A percentile compares a stretch with the other conserved stretches of the same genome.
Evolutionary conservation across 2,329 filamentous ascomycete genomes (phyloP).

Genomic region (Lasiodiplodia sp.): DNA sequence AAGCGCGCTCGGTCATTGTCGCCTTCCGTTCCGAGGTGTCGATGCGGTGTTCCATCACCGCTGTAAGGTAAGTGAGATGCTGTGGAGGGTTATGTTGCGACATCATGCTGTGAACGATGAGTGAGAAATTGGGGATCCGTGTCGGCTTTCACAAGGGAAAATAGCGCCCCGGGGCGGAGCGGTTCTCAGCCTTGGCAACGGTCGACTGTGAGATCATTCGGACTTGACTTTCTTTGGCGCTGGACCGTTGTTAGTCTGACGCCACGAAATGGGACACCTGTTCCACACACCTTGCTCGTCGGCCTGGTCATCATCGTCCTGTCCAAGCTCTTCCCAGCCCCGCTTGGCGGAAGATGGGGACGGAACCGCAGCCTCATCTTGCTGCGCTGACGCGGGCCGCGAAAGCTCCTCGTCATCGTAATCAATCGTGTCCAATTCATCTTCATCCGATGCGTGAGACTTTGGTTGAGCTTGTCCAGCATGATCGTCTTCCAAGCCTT

Average conservation of each 20-base stretch:
- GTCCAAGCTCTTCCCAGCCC: slow-evolving; percentile 31
- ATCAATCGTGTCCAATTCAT: slow-evolving; percentile 31
- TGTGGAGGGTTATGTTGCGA: slow-evolving; percentile 21
- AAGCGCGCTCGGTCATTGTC: not conserved
- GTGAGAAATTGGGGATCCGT: slow-evolving; percentile 6
- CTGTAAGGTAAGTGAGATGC: slow-evolving; percentile 18
- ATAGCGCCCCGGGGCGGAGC: not conserved
- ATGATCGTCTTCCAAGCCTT: slow-evolving; percentile 22
- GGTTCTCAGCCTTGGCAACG: slow-evolving; percentile 25
- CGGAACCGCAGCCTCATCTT: slow-evolving; percentile 14
- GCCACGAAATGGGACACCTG: not conserved
- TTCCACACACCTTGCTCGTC: slow-evolving; percentile 30
- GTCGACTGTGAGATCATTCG: slow-evolving; percentile 17
- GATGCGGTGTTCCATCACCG: slow-evolving; percentile 12
- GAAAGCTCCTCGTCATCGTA: slow-evolving; percentile 31
- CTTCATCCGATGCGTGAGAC: slow-evolving; percentile 16
- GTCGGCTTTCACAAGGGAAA: slow-evolving; percentile 3
- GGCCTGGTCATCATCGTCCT: slow-evolving; percentile 21
- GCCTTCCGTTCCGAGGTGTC: slow-evolving; percentile 2
- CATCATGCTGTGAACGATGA: slow-evolving; percentile 9
- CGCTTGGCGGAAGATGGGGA: slow-evolving; percentile 32
- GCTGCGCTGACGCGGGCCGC: slow-evolving; percentile 6
- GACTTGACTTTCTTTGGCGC: slow-evolving; percentile 29
- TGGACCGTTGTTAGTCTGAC: slow-evolving; percentile 10
- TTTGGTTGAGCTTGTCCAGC: slow-evolving; percentile 25